Evolutionary conservation across 176 grass and related monocot species (phyloP).

Genomic region (Juncus inflexus): DNA sequence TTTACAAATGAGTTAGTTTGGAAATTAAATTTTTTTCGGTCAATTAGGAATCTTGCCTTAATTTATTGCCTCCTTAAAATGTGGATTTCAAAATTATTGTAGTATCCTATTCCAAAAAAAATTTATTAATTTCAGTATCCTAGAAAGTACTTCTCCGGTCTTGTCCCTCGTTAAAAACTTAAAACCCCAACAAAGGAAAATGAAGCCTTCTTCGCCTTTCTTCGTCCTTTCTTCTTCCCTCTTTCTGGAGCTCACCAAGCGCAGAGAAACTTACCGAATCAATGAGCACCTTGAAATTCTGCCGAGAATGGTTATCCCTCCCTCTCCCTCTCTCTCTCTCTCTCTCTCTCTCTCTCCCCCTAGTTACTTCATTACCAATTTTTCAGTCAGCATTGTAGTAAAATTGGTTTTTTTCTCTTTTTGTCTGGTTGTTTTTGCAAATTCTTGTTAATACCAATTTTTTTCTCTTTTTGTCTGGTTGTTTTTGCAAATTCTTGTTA

Average conservation of each 20-base stretch:
- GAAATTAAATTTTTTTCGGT: too few relatives aligned
- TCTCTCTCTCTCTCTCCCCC: background rate
- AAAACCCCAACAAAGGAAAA: background rate
- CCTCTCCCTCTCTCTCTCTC: slow-evolving; percentile 1
- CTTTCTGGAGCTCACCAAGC: background rate
- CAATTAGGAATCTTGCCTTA: too few relatives aligned
- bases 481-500: slow-evolving; percentile 2
- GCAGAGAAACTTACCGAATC: background rate
- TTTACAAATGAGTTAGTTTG: too few relatives aligned
- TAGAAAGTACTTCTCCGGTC: background rate
- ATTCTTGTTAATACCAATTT: slow-evolving; percentile 2
- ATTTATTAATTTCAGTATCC: background rate
- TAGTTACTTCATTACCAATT: background rate
- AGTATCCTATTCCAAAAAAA: background rate
- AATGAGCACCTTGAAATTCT: slow-evolving; percentile 71
- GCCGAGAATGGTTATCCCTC: slow-evolving; percentile 48
- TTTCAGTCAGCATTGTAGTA: background rate
- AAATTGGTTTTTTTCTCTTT: background rate
- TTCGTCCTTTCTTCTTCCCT: background rate
- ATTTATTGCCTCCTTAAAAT: too few relatives aligned
- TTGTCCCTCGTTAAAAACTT: background rate
- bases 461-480: background rate
- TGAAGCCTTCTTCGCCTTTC: slow-evolving; percentile 11
- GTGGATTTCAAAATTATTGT: too few relatives aligned
- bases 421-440: background rate